Base-by-base conservation (phyloP, 2,329 filamentous ascomycete genomes). In the Arachnomyces sp. region DNA sequence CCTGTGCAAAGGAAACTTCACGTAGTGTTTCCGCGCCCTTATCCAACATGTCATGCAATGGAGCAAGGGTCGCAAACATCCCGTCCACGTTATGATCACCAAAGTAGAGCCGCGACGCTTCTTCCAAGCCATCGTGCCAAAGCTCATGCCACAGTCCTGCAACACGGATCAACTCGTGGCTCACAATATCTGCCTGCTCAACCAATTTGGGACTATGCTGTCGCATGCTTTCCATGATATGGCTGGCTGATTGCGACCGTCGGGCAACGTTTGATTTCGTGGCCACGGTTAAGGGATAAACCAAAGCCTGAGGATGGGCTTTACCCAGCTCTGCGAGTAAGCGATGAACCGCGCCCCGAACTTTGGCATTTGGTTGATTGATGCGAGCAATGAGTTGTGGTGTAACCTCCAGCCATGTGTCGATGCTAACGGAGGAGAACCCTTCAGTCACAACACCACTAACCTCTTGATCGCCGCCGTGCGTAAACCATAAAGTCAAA, bases 351-450 rank as follows among this genome's bases (percentile, higher is more conserved):
- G 90, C 85, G 49, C 84, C 80, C 49, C 94, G 81, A 7, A 98
- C 89, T 16, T 86, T 77, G 49, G 79, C 76, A 61, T 95, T 95
- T 12, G 89, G 87, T 60, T 96, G 92, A 57, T 94, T 98, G 68
- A 99, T 96, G 44, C 92, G 80, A 25, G 92, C 92, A 61, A 99
- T 94, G 35, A 99, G 73, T 58, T 99, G 92, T 28, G 92, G 92
- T 48, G 96, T 95, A 38, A 98, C 93, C 57, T 96, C 89, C 13
- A 99, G 77, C 93, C 92, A 99, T 1, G 90, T 96, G 63, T 99
- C 92, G 41, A 98, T 85, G 56, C 85, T 94, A 49, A 99, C 88
- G 29, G 84, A 84, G 0, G 83, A 76, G 49, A 95, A 93, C 4
- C 93, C 92, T 57, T 96, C 89, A 0, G 81, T 88, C 16, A 99